phyloP scores from a whole-genome alignment of 441 rosid species.

The Breynia disticha region DNA sequence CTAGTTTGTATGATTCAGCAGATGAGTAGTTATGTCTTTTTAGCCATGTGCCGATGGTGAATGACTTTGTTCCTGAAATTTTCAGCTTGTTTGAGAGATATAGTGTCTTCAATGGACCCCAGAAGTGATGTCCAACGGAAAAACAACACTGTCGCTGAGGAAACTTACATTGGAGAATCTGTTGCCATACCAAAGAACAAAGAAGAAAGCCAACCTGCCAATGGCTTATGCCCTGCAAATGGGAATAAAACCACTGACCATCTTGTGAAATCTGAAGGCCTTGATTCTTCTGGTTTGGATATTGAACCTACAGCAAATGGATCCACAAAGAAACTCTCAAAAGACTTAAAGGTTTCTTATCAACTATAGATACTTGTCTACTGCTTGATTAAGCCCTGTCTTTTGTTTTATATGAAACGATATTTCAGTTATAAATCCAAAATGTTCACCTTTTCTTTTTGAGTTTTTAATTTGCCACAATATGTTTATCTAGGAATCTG shows the following conservation, averaged over 20 bases:
- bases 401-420: not conserved
- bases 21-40: not conserved
- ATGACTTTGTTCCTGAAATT: slow-evolving; percentile 15
- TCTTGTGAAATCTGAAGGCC: slow-evolving; percentile 19
- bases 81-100: slow-evolving; percentile 15
- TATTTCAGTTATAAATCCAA: not conserved
- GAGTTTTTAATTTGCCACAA: not conserved
- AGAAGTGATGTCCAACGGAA: slow-evolving; percentile 26
- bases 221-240: slow-evolving; percentile 13
- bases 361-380: slow-evolving; percentile 9
- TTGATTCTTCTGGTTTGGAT: slow-evolving; percentile 18
- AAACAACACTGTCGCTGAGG: slow-evolving; percentile 25
- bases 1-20: no score
- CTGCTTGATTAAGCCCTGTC: no score
- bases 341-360: slow-evolving; percentile 33
- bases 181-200: slow-evolving; percentile 21
- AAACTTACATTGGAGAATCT: slow-evolving; percentile 20
- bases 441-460: not conserved
- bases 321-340: slow-evolving; percentile 30
- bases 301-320: slow-evolving; percentile 18
- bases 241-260: slow-evolving; percentile 21
- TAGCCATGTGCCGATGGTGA: not conserved
- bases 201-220: slow-evolving; percentile 22
- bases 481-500: slow-evolving; percentile 32
- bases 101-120: slow-evolving; percentile 41